These are phyloP conservation scores for Plasmodium blacklocki DNA, from an alignment of 169 alveolate species.

Conservation along the genomic window DNA sequence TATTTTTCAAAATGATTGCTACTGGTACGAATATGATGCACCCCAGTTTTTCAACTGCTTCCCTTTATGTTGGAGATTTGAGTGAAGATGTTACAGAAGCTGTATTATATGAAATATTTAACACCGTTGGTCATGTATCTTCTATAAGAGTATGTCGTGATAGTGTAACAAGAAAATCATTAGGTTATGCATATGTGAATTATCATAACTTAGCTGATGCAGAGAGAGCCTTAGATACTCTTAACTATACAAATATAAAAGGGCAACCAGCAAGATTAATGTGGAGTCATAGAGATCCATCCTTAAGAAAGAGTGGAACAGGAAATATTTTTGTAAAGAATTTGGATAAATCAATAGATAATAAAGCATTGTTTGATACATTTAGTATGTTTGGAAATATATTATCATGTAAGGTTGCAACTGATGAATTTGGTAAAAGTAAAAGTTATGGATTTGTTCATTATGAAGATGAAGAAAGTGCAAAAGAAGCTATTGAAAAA, in stretches of 20 bases:
- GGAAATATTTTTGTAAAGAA: constrained; percentile 96
- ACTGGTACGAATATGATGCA: constrained; percentile 77
- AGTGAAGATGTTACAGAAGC: constrained; percentile 95
- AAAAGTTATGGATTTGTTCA: constrained; percentile 98
- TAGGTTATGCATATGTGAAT: constrained; percentile 95
- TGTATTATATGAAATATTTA: constrained; percentile 93
- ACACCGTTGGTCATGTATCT: constrained; percentile 94
- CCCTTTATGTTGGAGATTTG: constrained; percentile 94
- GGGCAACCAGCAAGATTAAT: constrained; percentile 95
- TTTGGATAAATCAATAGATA: constrained; percentile 93
- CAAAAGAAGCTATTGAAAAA: constrained; percentile 93
- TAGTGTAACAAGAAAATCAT: constrained; percentile 90
- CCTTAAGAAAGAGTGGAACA: constrained; percentile 93
- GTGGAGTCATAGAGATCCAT: constrained; percentile 96
- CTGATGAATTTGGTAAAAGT: constrained; percentile 90
- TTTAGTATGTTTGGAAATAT: constrained; percentile 95
- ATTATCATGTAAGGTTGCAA: constrained; percentile 95
- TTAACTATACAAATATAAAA: constrained; percentile 93
- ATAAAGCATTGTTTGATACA: constrained; percentile 95
- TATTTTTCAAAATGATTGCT: constrained; percentile 52
- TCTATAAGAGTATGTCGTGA: constrained; percentile 95
- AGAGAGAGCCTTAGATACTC: constrained; percentile 93
- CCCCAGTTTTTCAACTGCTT: constrained; percentile 87
- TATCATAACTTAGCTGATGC: constrained; percentile 93
- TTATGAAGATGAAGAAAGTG: constrained; percentile 94